These are phyloP conservation scores for Apiotrichum akiyoshidainum DNA, from an alignment of 1,284 basidiomycete species.

Conservation along the genomic window DNA sequence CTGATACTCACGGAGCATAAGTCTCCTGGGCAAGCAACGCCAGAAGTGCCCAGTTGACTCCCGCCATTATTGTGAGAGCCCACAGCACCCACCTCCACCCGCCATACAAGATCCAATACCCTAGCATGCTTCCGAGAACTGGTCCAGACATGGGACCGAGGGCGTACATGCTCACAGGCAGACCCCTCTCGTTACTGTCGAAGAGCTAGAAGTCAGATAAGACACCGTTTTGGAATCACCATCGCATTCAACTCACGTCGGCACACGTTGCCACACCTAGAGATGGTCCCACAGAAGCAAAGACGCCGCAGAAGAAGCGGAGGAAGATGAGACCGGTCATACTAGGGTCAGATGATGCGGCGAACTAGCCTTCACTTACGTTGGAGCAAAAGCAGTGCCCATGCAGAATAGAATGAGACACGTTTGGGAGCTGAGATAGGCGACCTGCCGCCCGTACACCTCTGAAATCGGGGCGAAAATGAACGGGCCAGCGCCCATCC, in stretches of 20 bases:
- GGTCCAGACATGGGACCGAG: slow-evolving; percentile 48
- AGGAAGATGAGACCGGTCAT: slow-evolving; percentile 41
- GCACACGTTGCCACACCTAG: slow-evolving; percentile 49
- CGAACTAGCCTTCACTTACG: slow-evolving; percentile 26
- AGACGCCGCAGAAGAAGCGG: slow-evolving; percentile 46
- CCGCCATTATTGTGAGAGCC: slow-evolving; percentile 41
- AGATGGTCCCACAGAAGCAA: slow-evolving; percentile 44
- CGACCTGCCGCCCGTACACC: slow-evolving; percentile 52
- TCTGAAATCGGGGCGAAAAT: slow-evolving; percentile 53
- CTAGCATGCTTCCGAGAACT: slow-evolving; percentile 44
- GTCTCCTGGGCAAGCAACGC: slow-evolving; percentile 42
- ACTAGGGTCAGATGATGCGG: slow-evolving; percentile 23
- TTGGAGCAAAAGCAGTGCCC: slow-evolving; percentile 38
- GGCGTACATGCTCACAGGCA: slow-evolving; percentile 46
- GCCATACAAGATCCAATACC: slow-evolving; percentile 43
- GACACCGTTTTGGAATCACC: no score
- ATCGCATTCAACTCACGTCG: slow-evolving; percentile 31
- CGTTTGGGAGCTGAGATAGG: slow-evolving; percentile 41
- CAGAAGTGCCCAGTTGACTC: slow-evolving; percentile 37
- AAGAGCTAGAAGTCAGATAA: slow-evolving; percentile 25
- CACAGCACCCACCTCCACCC: slow-evolving; percentile 49
- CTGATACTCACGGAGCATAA: slow-evolving; percentile 43
- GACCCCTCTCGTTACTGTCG: slow-evolving; percentile 39
- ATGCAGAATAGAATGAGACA: slow-evolving; percentile 46
- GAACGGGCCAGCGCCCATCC: slow-evolving; percentile 51